Conservation (phyloP, 495 filamentous ascomycete species). For the Cladorrhinum samala region DNA sequence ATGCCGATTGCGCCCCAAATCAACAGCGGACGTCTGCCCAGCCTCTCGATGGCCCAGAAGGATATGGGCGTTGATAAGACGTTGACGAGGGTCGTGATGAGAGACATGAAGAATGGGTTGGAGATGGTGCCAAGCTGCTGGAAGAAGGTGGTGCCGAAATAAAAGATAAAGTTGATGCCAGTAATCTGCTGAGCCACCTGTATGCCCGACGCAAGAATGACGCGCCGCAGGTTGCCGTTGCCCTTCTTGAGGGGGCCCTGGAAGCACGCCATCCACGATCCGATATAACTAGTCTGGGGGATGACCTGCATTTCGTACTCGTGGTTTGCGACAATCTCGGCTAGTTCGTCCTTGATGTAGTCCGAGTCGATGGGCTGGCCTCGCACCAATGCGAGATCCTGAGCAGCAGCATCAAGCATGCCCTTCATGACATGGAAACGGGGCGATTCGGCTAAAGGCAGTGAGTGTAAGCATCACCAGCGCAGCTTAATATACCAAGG, state of each 20-base stretch:
- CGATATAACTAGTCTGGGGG: conserved; percentile 55
- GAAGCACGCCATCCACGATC: conserved; percentile 62
- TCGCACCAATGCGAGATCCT: conserved; percentile 58
- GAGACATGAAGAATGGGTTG: conserved; percentile 71
- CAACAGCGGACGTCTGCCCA: conserved; percentile 73
- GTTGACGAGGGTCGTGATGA: conserved; percentile 82
- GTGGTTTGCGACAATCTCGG: conserved; percentile 76
- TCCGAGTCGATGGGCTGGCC: conserved; percentile 59
- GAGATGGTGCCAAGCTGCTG: conserved; percentile 59
- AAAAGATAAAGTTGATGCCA: conserved; percentile 83
- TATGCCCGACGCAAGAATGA: conserved; percentile 61
- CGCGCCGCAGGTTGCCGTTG: conserved; percentile 59
- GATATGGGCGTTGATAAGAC: conserved; percentile 72
- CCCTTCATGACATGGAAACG: conserved; percentile 74
- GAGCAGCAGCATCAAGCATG: conserved; percentile 54
- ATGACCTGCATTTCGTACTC: conserved; percentile 67
- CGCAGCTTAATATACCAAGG: not conserved
- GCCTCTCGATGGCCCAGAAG: conserved; percentile 72
- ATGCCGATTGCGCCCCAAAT: conserved; percentile 71
- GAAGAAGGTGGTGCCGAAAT: conserved; percentile 79
- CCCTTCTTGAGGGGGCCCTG: conserved; percentile 49
- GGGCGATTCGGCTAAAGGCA: conserved; percentile 60
- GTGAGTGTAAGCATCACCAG: not conserved
- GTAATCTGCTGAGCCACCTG: conserved; percentile 67
- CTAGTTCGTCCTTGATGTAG: conserved; percentile 60